Conservation (phyloP, 371 early-diverging fungal genomes). For the Actinomortierella ambigua region DNA sequence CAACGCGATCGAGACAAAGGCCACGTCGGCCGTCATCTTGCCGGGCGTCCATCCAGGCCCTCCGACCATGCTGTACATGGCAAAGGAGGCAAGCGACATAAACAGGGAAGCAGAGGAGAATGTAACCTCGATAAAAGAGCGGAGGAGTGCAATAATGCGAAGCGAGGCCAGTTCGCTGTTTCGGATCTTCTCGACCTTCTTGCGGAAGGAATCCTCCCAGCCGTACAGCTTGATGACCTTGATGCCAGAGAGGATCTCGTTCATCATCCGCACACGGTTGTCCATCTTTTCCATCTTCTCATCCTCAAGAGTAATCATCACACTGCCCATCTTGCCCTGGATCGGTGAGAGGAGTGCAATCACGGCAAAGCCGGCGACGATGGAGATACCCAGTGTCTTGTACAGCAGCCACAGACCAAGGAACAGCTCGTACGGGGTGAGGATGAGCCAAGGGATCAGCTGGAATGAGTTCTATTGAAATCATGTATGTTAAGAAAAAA, state of each 20-base stretch:
- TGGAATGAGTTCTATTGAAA: too few relatives aligned
- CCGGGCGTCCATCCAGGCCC: slow-evolving; percentile 54
- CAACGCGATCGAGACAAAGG: slow-evolving; percentile 69
- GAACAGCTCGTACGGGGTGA: slow-evolving; percentile 74
- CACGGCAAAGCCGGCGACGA: slow-evolving; percentile 86
- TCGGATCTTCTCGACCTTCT: slow-evolving; percentile 38
- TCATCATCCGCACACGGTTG: slow-evolving; percentile 42
- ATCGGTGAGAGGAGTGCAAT: slow-evolving; percentile 76
- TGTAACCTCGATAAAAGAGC: slow-evolving; percentile 1
- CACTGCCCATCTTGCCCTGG: slow-evolving; percentile 54
- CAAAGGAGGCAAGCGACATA: slow-evolving; percentile 51
- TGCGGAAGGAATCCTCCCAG: slow-evolving; percentile 57
- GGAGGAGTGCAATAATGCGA: background rate
- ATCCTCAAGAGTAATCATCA: background rate
- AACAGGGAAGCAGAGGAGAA: slow-evolving; percentile 46
- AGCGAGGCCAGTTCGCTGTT: slow-evolving; percentile 51
- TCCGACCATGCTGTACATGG: slow-evolving; percentile 68
- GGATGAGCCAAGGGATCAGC: background rate
- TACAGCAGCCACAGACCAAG: slow-evolving; percentile 78
- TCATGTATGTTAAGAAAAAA: slow-evolving; percentile 73
- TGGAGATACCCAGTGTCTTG: slow-evolving; percentile 77
- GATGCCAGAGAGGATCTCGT: slow-evolving; percentile 92
- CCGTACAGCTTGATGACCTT: slow-evolving; percentile 90
- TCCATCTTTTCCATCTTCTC: slow-evolving; percentile 44
- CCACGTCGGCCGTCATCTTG: slow-evolving; percentile 52